phyloP scores from a whole-genome alignment of 768 basidiomycete species.

The Pisolithus orientalis region DNA sequence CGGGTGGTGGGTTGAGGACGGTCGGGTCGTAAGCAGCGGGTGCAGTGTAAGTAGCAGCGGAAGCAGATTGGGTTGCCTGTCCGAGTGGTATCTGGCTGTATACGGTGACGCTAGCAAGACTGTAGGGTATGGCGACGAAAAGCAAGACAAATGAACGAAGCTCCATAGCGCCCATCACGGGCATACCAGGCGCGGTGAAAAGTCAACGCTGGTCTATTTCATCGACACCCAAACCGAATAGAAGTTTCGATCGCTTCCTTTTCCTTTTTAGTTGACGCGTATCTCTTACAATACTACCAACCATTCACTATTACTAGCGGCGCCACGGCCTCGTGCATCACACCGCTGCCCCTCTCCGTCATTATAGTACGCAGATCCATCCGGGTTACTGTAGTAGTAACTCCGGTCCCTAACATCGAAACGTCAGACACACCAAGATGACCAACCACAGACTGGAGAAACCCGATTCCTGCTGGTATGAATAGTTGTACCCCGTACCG shows the following conservation, averaged over 20 bases:
- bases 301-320: no score
- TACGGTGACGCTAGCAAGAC: slow-evolving; percentile 20
- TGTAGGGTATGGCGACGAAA: neutral
- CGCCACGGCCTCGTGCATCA: slow-evolving; percentile 15
- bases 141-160: slow-evolving; percentile 4
- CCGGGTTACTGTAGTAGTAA: slow-evolving; percentile 59
- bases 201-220: no score
- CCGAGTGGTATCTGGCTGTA: slow-evolving; percentile 22
- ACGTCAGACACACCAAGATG: neutral
- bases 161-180: neutral
- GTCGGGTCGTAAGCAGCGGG: slow-evolving; percentile 29
- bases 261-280: no score
- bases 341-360: slow-evolving; percentile 36
- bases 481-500: slow-evolving; percentile 52
- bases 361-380: slow-evolving; percentile 58
- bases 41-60: slow-evolving; percentile 19
- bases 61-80: slow-evolving; percentile 12
- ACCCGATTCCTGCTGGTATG: slow-evolving; percentile 37
- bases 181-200: neutral
- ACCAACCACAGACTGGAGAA: no score
- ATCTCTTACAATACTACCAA: slow-evolving; percentile 5
- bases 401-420: slow-evolving; percentile 37
- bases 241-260: no score
- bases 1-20: slow-evolving; percentile 25
- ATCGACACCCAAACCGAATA: no score